Evolutionary conservation across 345 rosid genomes (phyloP), one percentile per base, ranked within the genome.

Genomic region (Alliaria petiolata): DNA sequence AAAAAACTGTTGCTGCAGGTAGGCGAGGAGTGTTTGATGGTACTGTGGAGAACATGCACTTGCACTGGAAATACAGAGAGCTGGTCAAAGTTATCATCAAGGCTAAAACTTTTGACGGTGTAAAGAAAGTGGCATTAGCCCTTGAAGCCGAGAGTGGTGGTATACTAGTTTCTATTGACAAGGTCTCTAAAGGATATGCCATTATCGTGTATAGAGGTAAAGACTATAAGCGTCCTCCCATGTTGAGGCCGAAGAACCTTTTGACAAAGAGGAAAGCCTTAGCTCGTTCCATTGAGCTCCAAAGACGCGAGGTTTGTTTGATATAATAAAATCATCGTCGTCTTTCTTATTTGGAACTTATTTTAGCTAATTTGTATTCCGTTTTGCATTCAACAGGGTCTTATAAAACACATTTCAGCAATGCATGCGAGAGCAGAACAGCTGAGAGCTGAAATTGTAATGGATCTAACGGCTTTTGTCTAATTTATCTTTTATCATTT

Each of bases 121-220:
- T 85, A 34, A 91, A 81, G 80, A 89, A 91, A 76, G 79, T 87
- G 57, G 97, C 98, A 13, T 66, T 93, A 66, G 90, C 95, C 5
- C 98, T 91, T 67, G 97, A 93, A 85, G 97, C 90, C 61, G 98
- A 93, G 82, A 93, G 98, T 66, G 87, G 93, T 2, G 97, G 98
- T 51, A 74, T 89, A 62, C 72, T 93, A 62, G 96, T 93, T 83
- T 93, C 98, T 2, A 84, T 91, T 13, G 97, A 93, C 77, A 91
- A 74, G 80, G 31, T 28, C 54, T 89, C 98, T 66, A 93, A 93
- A 83, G 97, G 97, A 14, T 93, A 89, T 40, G 96, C 95, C 38
- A 79, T 89, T 62, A 76, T 93, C 66, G 95, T 93, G 1, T 93
- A 79, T 45, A 81, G 97, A 62, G 98, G 98, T 45, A 87, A 83